Evolutionary conservation across 805 yeast genomes (phyloP).

Genomic region (Vanderwaltozyma verrucispora): DNA sequence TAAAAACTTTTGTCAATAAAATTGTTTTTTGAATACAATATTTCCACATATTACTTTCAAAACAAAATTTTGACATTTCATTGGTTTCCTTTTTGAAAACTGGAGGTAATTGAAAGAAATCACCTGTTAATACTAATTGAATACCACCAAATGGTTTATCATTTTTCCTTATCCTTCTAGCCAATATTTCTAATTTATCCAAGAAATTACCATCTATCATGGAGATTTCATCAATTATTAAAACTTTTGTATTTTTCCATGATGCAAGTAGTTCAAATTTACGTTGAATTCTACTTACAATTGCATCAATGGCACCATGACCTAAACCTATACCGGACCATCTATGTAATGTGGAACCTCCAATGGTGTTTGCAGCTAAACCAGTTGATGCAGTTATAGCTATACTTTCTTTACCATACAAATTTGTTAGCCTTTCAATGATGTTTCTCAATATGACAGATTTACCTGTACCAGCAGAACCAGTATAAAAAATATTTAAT

Average conservation of each 20-base stretch:
- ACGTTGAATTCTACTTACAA: slow-evolving; percentile 25
- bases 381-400: slow-evolving; percentile 96
- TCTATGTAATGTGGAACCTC: slow-evolving; percentile 80
- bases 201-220: slow-evolving; percentile 81
- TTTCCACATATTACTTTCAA: slow-evolving; percentile 66
- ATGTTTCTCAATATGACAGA: slow-evolving; percentile 58
- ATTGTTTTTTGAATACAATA: slow-evolving; percentile 53
- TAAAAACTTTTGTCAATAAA: slow-evolving; percentile 66
- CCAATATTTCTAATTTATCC: slow-evolving; percentile 64
- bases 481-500: slow-evolving; percentile 60
- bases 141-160: slow-evolving; percentile 84
- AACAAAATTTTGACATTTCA: slow-evolving; percentile 45
- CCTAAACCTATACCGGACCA: slow-evolving; percentile 85
- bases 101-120: slow-evolving; percentile 93
- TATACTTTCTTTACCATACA: slow-evolving; percentile 40
- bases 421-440: slow-evolving; percentile 40
- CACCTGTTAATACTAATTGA: slow-evolving; percentile 86
- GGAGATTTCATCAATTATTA: slow-evolving; percentile 86
- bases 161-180: slow-evolving; percentile 41
- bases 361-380: slow-evolving; percentile 87
- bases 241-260: slow-evolving; percentile 61
- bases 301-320: slow-evolving; percentile 34
- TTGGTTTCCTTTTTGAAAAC: slow-evolving; percentile 39
- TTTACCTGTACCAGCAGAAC: slow-evolving; percentile 85
- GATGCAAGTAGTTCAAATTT: slow-evolving; percentile 10